Conservation (phyloP, 139 green algal genomes). For the Chlorella sp. region DNA sequence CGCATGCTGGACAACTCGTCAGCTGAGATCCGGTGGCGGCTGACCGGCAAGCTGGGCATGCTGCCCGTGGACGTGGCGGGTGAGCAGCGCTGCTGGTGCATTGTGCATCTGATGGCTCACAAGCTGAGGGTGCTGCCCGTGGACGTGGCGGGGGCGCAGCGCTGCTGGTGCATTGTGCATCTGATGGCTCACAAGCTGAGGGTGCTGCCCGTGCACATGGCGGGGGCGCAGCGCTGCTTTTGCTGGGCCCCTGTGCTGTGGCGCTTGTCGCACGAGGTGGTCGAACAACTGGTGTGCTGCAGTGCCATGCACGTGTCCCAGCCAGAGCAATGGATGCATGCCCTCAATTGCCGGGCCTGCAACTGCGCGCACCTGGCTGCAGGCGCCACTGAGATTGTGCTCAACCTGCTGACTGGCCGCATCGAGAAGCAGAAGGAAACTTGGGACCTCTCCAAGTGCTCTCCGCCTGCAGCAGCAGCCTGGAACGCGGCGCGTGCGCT, state of each 20-base stretch:
- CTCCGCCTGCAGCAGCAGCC: conserved; percentile 39
- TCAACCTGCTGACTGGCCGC: conserved; percentile 83
- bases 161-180: not conserved
- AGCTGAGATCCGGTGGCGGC: conserved; percentile 56
- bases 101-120: too few relatives aligned
- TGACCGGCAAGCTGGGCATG: conserved; percentile 51
- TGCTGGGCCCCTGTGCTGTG: not conserved
- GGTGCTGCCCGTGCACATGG: not conserved
- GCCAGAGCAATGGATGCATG: too few relatives aligned
- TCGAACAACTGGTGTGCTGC: too few relatives aligned
- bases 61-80: conserved; percentile 45
- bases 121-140: conserved; percentile 40
- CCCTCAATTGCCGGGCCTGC: too few relatives aligned
- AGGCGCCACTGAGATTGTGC: conserved; percentile 47
- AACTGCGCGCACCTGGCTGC: not conserved
- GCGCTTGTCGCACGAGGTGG: not conserved
- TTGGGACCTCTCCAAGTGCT: conserved; percentile 62
- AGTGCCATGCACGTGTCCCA: too few relatives aligned
- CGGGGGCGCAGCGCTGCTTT: not conserved
- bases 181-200: too few relatives aligned
- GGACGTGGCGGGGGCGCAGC: not conserved
- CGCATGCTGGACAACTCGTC: conserved; percentile 68
- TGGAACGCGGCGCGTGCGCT: conserved; percentile 36
- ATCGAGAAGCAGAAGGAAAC: conserved; percentile 60
- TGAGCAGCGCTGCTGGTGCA: not conserved